Conservation (phyloP, 768 basidiomycete genomes). For the Mycena indigotica region DNA sequence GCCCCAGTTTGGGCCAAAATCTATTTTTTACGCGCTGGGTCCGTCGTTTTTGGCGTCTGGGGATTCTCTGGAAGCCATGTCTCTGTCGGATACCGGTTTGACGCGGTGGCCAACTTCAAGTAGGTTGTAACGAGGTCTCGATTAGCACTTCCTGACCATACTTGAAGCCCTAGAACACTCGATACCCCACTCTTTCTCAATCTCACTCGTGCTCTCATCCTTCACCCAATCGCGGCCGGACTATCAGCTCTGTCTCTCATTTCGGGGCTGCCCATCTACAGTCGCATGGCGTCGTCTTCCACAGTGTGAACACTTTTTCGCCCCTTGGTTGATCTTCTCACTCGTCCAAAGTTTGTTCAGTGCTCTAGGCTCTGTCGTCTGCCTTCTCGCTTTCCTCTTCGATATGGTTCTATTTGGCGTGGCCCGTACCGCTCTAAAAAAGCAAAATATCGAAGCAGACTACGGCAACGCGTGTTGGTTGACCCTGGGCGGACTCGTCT, state of each 20-base stretch:
- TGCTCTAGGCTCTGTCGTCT: constrained; percentile 65
- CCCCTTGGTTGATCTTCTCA: background rate
- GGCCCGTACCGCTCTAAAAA: constrained; percentile 58
- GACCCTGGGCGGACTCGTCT: constrained; percentile 70
- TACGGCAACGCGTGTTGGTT: constrained; percentile 87
- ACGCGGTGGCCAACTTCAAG: constrained; percentile 38
- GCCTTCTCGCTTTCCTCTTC: constrained; percentile 71
- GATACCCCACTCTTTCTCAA: constrained; percentile 61
- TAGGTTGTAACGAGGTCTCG: constrained; percentile 33
- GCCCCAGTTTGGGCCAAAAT: constrained; percentile 59
- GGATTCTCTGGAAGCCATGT: constrained; percentile 53
- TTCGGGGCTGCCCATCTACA: constrained; percentile 71
- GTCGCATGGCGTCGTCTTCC: constrained; percentile 72
- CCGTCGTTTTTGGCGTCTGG: constrained; percentile 56
- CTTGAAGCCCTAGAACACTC: constrained; percentile 42
- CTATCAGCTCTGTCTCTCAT: constrained; percentile 65
- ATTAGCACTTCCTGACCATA: background rate
- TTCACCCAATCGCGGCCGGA: constrained; percentile 79
- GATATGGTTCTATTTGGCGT: constrained; percentile 83
- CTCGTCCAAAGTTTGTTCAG: constrained; percentile 47
- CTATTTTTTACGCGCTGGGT: constrained; percentile 49
- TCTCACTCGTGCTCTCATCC: constrained; percentile 72
- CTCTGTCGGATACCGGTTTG: constrained; percentile 62
- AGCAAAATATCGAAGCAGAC: constrained; percentile 48
- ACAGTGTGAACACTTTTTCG: constrained; percentile 45